phyloP scores from a whole-genome alignment of 352 stramenopile genomes.

The Peronospora tabacina region DNA sequence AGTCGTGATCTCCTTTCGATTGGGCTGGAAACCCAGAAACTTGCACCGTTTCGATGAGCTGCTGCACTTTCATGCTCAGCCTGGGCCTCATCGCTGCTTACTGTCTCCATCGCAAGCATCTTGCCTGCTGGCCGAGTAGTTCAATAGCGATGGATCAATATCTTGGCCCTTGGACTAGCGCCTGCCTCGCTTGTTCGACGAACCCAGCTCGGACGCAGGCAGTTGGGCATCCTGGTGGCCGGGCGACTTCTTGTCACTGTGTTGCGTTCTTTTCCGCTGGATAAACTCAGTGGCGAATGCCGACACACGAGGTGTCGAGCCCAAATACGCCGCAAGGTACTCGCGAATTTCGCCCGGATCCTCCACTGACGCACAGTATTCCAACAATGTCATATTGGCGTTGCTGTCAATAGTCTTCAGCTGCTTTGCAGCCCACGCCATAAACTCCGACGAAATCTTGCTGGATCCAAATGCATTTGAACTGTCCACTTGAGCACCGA shows the following conservation, averaged over 20 bases:
- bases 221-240: slow-evolving; percentile 16
- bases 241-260: slow-evolving; percentile 37
- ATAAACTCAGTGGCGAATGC: slow-evolving; percentile 97
- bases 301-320: slow-evolving; percentile 91
- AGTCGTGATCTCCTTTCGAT: too few species aligned
- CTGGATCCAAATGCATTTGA: slow-evolving; percentile 47
- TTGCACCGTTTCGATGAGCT: slow-evolving; percentile 11
- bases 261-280: slow-evolving; percentile 81
- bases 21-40: not conserved
- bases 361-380: slow-evolving; percentile 94
- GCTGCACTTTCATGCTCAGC: slow-evolving; percentile 4
- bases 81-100: slow-evolving; percentile 14
- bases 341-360: slow-evolving; percentile 92
- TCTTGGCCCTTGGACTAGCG: slow-evolving; percentile 62
- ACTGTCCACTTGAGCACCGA: slow-evolving; percentile 9
- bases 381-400: slow-evolving; percentile 80
- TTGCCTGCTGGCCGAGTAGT: slow-evolving; percentile 54
- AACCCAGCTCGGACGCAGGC: slow-evolving; percentile 27
- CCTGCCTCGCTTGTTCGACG: slow-evolving; percentile 48
- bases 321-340: slow-evolving; percentile 95
- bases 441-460: slow-evolving; percentile 61
- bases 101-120: slow-evolving; percentile 3
- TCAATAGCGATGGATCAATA: slow-evolving; percentile 64
- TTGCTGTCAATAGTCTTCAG: slow-evolving; percentile 65
- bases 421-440: slow-evolving; percentile 73